A percentile compares a stretch with the other conserved stretches of the same genome.
Conservation (phyloP, 2,329 filamentous ascomycete genomes). For the Rhexocercosporidium sp. region DNA sequence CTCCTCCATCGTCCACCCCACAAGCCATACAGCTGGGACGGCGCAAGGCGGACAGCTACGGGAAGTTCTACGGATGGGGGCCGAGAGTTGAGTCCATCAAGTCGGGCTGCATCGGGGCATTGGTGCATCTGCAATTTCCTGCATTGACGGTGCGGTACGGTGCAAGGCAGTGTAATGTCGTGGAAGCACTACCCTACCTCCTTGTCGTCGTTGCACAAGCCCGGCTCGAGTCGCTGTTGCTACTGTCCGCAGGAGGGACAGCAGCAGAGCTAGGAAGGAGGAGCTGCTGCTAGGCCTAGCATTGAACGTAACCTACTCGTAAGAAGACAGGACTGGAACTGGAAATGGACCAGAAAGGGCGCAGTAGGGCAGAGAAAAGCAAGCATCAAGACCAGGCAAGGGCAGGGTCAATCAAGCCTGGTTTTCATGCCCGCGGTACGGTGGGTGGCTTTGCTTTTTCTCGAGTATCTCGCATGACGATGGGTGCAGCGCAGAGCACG, state of each 20-base stretch:
- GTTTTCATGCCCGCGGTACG: constrained; percentile 10
- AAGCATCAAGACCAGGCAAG: not conserved
- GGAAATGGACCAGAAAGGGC: not conserved
- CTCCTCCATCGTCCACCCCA: not conserved
- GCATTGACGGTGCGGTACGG: not conserved
- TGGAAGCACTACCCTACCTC: not conserved
- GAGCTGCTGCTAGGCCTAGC: not conserved
- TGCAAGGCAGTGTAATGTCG: not conserved
- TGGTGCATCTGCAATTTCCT: constrained; percentile 14
- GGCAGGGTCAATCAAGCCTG: constrained; percentile 1
- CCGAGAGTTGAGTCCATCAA: not conserved
- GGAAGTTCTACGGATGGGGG: not conserved
- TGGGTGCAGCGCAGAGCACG: not conserved
- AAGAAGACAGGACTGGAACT: not conserved
- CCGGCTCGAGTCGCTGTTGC: constrained; percentile 6
- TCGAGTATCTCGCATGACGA: constrained; percentile 19
- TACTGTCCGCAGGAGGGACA: not conserved
- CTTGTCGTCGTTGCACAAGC: constrained; percentile 4
- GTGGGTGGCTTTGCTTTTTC: not conserved
- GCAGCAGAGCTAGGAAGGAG: not conserved
- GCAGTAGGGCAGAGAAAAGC: not conserved
- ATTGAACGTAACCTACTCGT: not conserved
- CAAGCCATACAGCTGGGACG: constrained; percentile 5
- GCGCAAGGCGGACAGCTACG: not conserved
- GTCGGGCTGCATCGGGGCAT: not conserved